These are phyloP conservation scores for Apostasia shenzhenica DNA, from an alignment of 106 monocot species.

Conservation along the genomic window DNA sequence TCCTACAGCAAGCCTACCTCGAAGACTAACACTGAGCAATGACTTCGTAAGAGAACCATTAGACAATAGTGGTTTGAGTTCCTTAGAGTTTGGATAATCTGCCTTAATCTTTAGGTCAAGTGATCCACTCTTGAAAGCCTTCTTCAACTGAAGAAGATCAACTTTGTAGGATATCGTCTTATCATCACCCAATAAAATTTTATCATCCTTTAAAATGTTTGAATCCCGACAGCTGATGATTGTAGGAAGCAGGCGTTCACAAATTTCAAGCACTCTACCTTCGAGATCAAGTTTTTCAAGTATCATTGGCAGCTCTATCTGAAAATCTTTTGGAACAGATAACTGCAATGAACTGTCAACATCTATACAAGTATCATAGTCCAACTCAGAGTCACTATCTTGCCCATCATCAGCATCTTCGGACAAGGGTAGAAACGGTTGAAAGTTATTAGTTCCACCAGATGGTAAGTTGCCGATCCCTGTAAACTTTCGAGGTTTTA, in stretches of 20 bases:
- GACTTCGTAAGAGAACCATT: conserved; percentile 81
- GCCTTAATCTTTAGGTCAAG: conserved; percentile 91
- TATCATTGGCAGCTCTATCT: conserved; percentile 42
- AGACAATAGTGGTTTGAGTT: conserved; percentile 70
- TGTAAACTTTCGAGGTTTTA: conserved; percentile 80
- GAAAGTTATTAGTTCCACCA: conserved; percentile 35
- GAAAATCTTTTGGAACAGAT: conserved; percentile 55
- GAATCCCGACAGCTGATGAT: conserved; percentile 42
- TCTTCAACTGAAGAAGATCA: conserved; percentile 81
- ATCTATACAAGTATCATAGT: conserved; percentile 66
- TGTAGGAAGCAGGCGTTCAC: conserved; percentile 57
- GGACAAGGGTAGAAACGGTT: conserved; percentile 48
- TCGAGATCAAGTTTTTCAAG: conserved; percentile 64
- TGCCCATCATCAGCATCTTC: conserved; percentile 52
- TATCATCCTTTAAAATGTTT: conserved; percentile 69
- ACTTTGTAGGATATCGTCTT: conserved; percentile 44
- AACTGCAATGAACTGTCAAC: conserved; percentile 48
- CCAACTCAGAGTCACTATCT: conserved; percentile 91
- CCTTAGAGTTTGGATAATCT: conserved; percentile 90
- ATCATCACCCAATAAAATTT: conserved; percentile 52
- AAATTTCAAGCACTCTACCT: conserved; percentile 49
- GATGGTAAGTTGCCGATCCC: conserved; percentile 30
- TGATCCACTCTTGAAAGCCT: conserved; percentile 91
- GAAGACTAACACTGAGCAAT: conserved; percentile 62
- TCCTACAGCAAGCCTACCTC: conserved; percentile 91